Conservation (phyloP, 345 rosid genomes). For the Eucalyptus brandiana region DNA sequence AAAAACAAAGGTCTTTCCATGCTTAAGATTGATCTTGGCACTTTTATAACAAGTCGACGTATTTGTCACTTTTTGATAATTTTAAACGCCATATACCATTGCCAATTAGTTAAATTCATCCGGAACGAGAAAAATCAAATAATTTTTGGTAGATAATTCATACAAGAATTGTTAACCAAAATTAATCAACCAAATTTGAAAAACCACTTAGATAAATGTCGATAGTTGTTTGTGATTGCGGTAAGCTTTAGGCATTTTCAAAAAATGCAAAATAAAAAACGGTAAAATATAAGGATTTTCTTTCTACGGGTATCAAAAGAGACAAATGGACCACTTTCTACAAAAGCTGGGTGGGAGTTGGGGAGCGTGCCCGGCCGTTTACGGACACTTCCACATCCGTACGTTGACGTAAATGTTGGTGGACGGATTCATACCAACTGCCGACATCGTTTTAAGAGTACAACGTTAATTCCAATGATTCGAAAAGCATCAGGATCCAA, state of each 20-base stretch:
- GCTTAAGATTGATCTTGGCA: background rate
- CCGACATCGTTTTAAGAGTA: background rate
- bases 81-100: rapidly evolving
- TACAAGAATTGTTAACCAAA: too few species aligned
- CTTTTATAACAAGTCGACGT: rapidly evolving
- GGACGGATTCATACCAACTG: background rate
- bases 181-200: too few species aligned
- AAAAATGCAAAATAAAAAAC: too few species aligned
- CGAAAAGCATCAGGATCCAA: background rate
- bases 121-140: too few species aligned
- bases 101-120: too few species aligned
- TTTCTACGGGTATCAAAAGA: too few species aligned
- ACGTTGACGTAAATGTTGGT: background rate
- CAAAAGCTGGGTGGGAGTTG: too few species aligned
- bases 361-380: background rate
- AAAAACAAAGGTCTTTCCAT: background rate
- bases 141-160: rapidly evolving
- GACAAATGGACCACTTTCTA: too few species aligned
- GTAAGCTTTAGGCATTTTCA: too few species aligned
- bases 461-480: background rate
- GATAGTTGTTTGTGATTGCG: background rate
- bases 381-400: background rate
- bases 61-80: background rate
- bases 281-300: background rate
- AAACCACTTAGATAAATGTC: background rate